Evolutionary conservation across 2,329 filamentous ascomycete genomes (phyloP).

Genomic region (Fusarium piperis): DNA sequence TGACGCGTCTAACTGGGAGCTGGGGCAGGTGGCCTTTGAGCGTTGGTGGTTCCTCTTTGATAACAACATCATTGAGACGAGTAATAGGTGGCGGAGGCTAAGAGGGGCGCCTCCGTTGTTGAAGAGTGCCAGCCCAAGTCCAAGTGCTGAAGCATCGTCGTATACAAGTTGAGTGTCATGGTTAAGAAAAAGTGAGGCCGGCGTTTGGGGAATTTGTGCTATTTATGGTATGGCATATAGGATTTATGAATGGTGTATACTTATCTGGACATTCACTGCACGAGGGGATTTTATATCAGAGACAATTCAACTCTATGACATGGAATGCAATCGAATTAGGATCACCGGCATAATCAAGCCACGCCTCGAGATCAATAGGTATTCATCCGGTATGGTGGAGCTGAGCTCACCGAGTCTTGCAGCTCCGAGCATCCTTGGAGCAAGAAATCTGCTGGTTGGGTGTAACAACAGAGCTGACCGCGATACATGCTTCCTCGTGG

Average conservation of each 20-base stretch:
- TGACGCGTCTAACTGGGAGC: conserved; percentile 62
- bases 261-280: background rate
- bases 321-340: background rate
- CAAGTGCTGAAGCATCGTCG: conserved; percentile 1
- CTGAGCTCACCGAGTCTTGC: background rate
- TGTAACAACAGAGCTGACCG: background rate
- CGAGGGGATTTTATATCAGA: background rate
- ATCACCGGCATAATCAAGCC: background rate
- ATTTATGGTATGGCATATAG: background rate
- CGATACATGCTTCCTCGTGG: background rate
- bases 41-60: conserved; percentile 71
- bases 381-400: background rate
- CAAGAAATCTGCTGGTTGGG: background rate
- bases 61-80: conserved; percentile 59
- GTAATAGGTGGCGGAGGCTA: conserved; percentile 60
- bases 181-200: background rate
- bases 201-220: background rate
- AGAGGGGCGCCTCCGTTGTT: conserved; percentile 54
- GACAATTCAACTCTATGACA: background rate
- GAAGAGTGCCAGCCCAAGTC: conserved; percentile 12
- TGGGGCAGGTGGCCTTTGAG: conserved; percentile 66
- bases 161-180: background rate
- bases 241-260: background rate
- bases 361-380: background rate
- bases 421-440: background rate